These are phyloP conservation scores for Uronychia setigera DNA, from an alignment of 73 alveolate genomes.

Conservation along the genomic window DNA sequence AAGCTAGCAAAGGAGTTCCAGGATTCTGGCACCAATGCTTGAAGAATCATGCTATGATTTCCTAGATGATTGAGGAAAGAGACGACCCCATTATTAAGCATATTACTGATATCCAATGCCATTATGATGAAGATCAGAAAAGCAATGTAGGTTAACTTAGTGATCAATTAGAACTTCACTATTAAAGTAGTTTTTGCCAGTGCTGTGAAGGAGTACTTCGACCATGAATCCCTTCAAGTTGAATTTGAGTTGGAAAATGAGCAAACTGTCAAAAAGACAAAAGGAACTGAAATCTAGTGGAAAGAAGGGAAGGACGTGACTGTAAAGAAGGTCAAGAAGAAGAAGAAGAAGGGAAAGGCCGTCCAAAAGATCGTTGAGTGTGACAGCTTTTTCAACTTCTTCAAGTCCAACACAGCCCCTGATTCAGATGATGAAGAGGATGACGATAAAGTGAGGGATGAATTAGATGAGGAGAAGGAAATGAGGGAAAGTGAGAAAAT, in stretches of 20 bases:
- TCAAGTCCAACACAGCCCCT: slow-evolving; percentile 64
- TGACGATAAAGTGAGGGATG: background rate
- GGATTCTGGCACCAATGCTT: slow-evolving; percentile 78
- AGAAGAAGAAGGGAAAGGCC: slow-evolving; percentile 80
- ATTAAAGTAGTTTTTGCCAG: slow-evolving; percentile 65
- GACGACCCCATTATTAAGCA: slow-evolving; percentile 77
- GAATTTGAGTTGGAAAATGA: slow-evolving; percentile 71
- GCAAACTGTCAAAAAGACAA: slow-evolving; percentile 66
- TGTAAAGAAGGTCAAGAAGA: slow-evolving; percentile 74
- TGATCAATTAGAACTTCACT: slow-evolving; percentile 53
- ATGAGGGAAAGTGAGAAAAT: slow-evolving; percentile 73
- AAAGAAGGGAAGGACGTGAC: slow-evolving; percentile 83
- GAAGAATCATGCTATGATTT: slow-evolving; percentile 46
- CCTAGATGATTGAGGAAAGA: slow-evolving; percentile 57
- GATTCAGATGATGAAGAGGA: slow-evolving; percentile 61
- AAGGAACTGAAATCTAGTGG: slow-evolving; percentile 83
- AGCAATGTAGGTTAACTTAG: background rate
- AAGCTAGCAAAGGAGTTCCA: slow-evolving; percentile 58
- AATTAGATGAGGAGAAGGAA: slow-evolving; percentile 61
- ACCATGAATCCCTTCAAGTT: slow-evolving; percentile 55
- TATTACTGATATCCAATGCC: slow-evolving; percentile 67
- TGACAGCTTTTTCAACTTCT: slow-evolving; percentile 78
- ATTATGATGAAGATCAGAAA: slow-evolving; percentile 49
- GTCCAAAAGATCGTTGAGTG: slow-evolving; percentile 67
- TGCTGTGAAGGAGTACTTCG: slow-evolving; percentile 74